Percentiles rank a stretch among this genome's conserved stretches.
These are phyloP conservation scores for Botrytis hyacinthi DNA, from an alignment of 2,329 filamentous ascomycete genomes.

Conservation along the genomic window DNA sequence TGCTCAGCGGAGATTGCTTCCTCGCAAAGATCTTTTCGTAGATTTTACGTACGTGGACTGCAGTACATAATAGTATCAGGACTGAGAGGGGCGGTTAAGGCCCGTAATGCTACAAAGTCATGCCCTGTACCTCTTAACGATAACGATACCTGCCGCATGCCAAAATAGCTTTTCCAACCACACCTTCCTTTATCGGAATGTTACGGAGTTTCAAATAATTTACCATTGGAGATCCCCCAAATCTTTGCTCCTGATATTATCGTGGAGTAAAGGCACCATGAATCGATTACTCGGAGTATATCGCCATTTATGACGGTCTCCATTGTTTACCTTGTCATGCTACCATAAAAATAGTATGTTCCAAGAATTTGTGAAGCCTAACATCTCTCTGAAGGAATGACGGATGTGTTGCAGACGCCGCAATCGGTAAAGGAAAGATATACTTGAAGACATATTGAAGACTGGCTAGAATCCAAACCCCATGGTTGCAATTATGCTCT, in stretches of 20 bases:
- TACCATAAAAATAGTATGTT: not conserved
- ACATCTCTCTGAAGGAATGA: not conserved
- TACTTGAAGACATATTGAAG: not conserved
- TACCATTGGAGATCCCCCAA: not conserved
- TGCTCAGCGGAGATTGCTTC: not conserved
- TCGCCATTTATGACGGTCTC: not conserved
- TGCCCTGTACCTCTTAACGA: not conserved
- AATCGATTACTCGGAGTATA: not conserved
- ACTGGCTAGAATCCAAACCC: not conserved
- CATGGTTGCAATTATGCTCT: not conserved
- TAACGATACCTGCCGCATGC: not conserved
- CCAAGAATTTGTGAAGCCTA: not conserved
- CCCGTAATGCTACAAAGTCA: not conserved
- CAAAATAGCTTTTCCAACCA: conserved; percentile 4
- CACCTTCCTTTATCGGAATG: not conserved
- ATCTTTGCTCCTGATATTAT: not conserved
- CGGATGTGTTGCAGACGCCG: too few species aligned
- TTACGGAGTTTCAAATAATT: not conserved
- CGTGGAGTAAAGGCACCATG: not conserved
- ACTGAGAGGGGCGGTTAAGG: not conserved
- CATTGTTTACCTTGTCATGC: not conserved
- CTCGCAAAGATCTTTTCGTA: not conserved
- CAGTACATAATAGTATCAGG: not conserved
- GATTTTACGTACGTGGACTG: not conserved
- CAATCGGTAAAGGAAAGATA: not conserved